Evolutionary conservation across 805 yeast genomes (phyloP).

Genomic region (Hanseniaspora guilliermondii): DNA sequence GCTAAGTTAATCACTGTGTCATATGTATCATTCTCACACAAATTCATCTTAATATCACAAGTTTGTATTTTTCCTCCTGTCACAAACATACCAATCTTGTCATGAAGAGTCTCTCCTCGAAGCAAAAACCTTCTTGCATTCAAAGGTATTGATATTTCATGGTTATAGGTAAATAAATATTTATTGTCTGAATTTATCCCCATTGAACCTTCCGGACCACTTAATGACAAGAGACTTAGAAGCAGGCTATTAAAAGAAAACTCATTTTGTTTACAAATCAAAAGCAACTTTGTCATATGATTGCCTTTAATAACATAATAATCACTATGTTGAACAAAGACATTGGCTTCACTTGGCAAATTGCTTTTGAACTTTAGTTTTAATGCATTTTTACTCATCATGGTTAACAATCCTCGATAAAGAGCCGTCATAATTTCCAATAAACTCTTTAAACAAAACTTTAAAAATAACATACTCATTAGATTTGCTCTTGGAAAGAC

Average conservation of each 20-base stretch:
- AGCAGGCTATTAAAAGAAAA: background rate
- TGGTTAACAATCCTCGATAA: background rate
- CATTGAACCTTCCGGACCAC: background rate
- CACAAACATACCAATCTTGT: background rate
- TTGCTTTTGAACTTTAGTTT: background rate
- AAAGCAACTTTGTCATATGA: background rate
- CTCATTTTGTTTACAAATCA: background rate
- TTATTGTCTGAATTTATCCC: background rate
- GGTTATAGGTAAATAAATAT: background rate
- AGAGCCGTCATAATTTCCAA: no score
- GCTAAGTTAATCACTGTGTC: background rate
- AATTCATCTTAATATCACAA: background rate
- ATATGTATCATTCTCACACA: background rate
- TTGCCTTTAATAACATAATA: background rate
- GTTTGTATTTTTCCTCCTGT: background rate
- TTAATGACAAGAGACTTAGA: background rate
- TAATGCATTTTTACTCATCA: background rate
- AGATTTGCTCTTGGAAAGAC: background rate
- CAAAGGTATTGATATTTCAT: background rate
- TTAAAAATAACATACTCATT: background rate
- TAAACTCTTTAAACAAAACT: background rate
- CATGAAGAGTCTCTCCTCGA: background rate
- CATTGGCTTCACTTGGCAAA: background rate
- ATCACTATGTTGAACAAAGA: background rate
- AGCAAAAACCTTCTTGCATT: background rate